These are phyloP conservation scores for Blattamonas nauphoetae DNA, from an alignment of 78 protist genomes.

Conservation along the genomic window DNA sequence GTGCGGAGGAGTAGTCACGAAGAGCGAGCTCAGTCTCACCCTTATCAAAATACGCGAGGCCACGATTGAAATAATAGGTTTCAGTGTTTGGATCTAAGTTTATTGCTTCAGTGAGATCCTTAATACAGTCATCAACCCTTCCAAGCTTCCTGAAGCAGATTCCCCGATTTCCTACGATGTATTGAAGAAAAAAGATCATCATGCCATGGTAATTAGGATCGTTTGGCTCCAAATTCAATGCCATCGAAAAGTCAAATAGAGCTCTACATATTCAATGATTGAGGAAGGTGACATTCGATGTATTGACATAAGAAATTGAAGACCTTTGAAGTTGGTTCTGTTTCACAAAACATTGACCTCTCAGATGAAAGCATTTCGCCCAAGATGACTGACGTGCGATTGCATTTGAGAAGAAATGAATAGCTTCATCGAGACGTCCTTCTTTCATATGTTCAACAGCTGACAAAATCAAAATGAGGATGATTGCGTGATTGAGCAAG, in stretches of 20 bases:
- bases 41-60: not conserved
- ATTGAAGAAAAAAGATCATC: not conserved
- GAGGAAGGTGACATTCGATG: no score
- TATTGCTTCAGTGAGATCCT: not conserved
- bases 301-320: no score
- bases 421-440: not conserved
- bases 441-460: not conserved
- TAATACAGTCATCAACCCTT: not conserved
- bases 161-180: not conserved
- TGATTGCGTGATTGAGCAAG: not conserved
- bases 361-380: not conserved
- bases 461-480: not conserved
- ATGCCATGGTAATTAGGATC: not conserved
- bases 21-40: not conserved
- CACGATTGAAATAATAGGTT: not conserved
- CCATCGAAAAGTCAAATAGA: not conserved
- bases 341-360: constrained; percentile 7
- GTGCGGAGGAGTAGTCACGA: constrained; percentile 1
- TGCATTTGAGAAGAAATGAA: not conserved
- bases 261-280: not conserved
- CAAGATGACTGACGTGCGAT: not conserved
- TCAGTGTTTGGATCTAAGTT: not conserved
- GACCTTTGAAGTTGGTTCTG: not conserved
- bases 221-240: not conserved
- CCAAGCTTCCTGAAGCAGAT: not conserved